Evolutionary conservation across 805 yeast species (phyloP).

Genomic region (Limtongozyma cylindracea): DNA sequence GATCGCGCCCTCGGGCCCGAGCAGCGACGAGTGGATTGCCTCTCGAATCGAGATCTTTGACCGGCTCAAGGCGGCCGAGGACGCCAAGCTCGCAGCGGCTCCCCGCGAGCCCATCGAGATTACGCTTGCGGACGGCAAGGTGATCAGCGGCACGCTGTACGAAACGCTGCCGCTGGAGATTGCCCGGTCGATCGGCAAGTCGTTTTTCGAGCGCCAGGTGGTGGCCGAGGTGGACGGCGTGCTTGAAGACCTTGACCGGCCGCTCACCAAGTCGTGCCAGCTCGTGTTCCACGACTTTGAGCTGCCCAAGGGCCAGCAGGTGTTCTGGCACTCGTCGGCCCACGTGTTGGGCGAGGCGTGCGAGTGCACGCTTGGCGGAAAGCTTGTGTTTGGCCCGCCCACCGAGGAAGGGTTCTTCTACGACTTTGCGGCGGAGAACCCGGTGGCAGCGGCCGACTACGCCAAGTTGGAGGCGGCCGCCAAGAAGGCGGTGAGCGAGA

Average conservation of each 20-base stretch:
- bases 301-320: conserved; percentile 81
- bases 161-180: conserved; percentile 80
- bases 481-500: conserved; percentile 76
- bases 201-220: conserved; percentile 72
- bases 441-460: conserved; percentile 71
- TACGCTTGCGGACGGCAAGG: conserved; percentile 69
- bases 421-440: conserved; percentile 71
- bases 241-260: conserved; percentile 91
- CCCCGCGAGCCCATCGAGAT: conserved; percentile 36
- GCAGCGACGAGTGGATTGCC: conserved; percentile 50
- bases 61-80: conserved; percentile 51
- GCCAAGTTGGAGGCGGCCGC: conserved; percentile 65
- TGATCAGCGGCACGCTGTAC: conserved; percentile 58
- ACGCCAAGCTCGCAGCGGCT: conserved; percentile 40
- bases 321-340: conserved; percentile 98
- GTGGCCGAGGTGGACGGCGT: conserved; percentile 73
- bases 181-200: conserved; percentile 64
- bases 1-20: no score
- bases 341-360: conserved; percentile 96
- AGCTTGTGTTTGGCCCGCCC: conserved; percentile 78
- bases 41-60: conserved; percentile 62
- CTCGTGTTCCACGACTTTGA: conserved; percentile 81
- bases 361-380: conserved; percentile 90
- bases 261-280: conserved; percentile 45
- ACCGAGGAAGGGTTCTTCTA: conserved; percentile 95